phyloP scores from a whole-genome alignment of 2,329 filamentous ascomycete species.

The Aspergillus sp. region DNA sequence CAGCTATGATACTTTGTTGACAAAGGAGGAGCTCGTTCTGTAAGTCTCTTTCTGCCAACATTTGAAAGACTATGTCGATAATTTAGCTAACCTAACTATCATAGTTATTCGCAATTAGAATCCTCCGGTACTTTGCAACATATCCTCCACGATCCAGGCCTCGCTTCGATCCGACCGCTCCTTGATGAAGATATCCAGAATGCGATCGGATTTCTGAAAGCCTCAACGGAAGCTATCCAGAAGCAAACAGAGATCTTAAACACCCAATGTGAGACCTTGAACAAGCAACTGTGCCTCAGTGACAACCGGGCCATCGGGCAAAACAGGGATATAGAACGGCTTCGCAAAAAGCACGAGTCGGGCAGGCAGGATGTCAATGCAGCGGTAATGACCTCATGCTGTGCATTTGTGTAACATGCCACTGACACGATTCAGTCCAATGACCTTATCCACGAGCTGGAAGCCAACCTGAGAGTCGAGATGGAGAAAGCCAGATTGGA shows the following conservation, averaged over 20 bases:
- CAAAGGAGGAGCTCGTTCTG: slow-evolving; percentile 34
- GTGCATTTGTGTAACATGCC: neutral
- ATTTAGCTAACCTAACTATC: neutral
- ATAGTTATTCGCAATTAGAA: slow-evolving; percentile 31
- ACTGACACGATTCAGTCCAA: slow-evolving; percentile 24
- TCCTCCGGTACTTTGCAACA: slow-evolving; percentile 22
- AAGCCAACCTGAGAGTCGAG: slow-evolving; percentile 22
- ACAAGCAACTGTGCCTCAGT: slow-evolving; percentile 17
- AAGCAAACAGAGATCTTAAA: slow-evolving; percentile 28
- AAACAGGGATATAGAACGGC: slow-evolving; percentile 20
- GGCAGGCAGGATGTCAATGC: slow-evolving; percentile 27
- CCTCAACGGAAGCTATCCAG: slow-evolving; percentile 30
- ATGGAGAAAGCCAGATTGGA: slow-evolving; percentile 25
- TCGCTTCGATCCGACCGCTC: slow-evolving; percentile 30
- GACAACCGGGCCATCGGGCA: slow-evolving; percentile 17
- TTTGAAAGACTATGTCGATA: neutral
- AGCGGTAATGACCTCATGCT: slow-evolving; percentile 21
- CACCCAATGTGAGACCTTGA: slow-evolving; percentile 25
- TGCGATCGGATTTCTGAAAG: slow-evolving; percentile 29
- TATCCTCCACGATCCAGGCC: slow-evolving; percentile 20
- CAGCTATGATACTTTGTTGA: slow-evolving; percentile 28
- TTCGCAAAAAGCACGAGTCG: slow-evolving; percentile 30
- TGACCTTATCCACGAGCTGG: slow-evolving; percentile 29
- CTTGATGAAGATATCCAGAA: slow-evolving; percentile 32
- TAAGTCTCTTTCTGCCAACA: slow-evolving; percentile 11